Evolutionary conservation across 176 grass and related monocot genomes (phyloP).

Genomic region (Aegilops sharonensis): DNA sequence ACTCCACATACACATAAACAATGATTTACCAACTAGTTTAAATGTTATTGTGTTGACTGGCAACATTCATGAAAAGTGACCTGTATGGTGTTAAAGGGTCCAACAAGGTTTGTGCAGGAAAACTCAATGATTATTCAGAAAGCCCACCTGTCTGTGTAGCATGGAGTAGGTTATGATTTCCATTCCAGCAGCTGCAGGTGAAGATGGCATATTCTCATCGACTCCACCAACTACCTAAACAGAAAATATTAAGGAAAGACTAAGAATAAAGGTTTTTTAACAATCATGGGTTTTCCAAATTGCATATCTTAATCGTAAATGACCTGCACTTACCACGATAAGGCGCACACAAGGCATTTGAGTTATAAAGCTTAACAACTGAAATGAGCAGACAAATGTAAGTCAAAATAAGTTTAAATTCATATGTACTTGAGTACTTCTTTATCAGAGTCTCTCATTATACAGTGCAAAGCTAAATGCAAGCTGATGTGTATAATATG

Average conservation of each 20-base stretch:
- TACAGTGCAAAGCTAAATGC: slow-evolving; percentile 1
- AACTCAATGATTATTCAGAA: not conserved
- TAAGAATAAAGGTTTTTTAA: slow-evolving; percentile 5
- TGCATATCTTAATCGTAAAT: slow-evolving; percentile 1
- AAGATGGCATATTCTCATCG: slow-evolving; percentile 59
- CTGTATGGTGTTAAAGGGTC: not conserved
- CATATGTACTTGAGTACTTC: not conserved
- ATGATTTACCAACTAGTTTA: slow-evolving; percentile 17
- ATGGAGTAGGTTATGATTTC: slow-evolving; percentile 69
- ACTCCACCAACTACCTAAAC: slow-evolving; percentile 68
- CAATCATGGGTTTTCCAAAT: not conserved
- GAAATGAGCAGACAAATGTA: slow-evolving; percentile 11
- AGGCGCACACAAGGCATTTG: slow-evolving; percentile 23
- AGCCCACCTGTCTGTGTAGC: slow-evolving; percentile 52
- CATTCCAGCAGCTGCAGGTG: slow-evolving; percentile 46
- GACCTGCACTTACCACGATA: slow-evolving; percentile 14
- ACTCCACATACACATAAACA: not conserved
- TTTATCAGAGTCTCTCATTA: not conserved
- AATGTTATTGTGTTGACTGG: not conserved
- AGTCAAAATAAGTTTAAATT: not conserved
- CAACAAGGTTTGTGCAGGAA: not conserved
- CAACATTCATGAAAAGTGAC: not conserved
- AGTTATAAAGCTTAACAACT: slow-evolving; percentile 16
- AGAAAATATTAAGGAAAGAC: slow-evolving; percentile 12
- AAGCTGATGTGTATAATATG: not conserved